These are phyloP conservation scores for Penicillium atrosanguineum DNA, from an alignment of 495 filamentous ascomycete species.

Conservation along the genomic window DNA sequence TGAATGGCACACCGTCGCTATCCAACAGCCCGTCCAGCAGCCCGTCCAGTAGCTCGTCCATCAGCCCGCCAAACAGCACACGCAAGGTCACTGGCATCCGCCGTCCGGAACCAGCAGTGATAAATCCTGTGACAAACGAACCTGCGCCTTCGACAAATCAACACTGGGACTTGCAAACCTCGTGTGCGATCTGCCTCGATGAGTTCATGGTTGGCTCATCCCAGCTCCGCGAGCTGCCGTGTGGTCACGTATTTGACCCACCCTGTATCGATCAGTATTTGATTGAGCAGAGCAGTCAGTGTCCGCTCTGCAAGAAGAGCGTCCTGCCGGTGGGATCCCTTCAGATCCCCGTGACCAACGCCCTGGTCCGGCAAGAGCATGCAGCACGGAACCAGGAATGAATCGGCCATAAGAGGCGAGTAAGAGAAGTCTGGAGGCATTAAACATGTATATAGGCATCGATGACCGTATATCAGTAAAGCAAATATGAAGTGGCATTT, in stretches of 20 bases:
- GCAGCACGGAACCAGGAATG: constrained; percentile 12
- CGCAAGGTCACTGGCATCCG: constrained; percentile 7
- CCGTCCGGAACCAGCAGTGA: constrained; percentile 19
- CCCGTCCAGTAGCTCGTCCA: background rate
- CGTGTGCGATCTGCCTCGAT: constrained; percentile 83
- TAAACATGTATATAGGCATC: constrained; percentile 2
- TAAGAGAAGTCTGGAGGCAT: background rate
- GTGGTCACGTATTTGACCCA: constrained; percentile 87
- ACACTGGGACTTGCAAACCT: constrained; percentile 45
- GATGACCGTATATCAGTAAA: background rate
- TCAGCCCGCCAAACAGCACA: background rate
- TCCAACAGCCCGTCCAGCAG: background rate
- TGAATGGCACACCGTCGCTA: constrained; percentile 5
- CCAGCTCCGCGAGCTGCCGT: constrained; percentile 78
- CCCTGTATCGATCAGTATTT: constrained; percentile 85
- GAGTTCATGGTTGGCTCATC: constrained; percentile 66
- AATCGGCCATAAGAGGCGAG: background rate
- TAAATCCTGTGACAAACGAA: constrained; percentile 1
- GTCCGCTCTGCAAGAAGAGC: constrained; percentile 81
- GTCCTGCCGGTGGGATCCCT: constrained; percentile 67
- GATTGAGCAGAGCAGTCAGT: constrained; percentile 67
- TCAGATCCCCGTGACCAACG: constrained; percentile 69
- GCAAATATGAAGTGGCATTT: background rate
- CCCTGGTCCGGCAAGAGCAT: constrained; percentile 74
- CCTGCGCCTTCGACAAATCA: constrained; percentile 13